Conservation (phyloP, 306 rosid genomes). For the Rubus idaeus region DNA sequence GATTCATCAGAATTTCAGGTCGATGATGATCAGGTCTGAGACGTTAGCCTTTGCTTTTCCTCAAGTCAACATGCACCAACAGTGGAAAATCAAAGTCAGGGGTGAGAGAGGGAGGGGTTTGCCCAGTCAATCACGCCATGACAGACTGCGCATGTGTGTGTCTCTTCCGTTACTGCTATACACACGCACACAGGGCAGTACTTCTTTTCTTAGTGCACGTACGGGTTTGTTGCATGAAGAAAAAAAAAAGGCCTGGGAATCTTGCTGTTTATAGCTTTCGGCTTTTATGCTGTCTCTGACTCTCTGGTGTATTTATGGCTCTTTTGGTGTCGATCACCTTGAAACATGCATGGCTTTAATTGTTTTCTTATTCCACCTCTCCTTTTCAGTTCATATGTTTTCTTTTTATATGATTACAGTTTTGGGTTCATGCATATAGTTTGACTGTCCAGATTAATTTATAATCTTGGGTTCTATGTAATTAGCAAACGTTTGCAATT, state of each 20-base stretch:
- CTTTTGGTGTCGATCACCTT: background rate
- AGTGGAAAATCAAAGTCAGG: background rate
- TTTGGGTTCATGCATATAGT: background rate
- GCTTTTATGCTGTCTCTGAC: background rate
- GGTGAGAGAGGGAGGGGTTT: background rate
- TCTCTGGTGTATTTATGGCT: background rate
- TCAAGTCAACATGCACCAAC: background rate
- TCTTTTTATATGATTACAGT: background rate
- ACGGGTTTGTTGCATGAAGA: background rate
- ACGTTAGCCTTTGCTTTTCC: background rate
- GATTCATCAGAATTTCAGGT: background rate
- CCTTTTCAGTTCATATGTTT: background rate
- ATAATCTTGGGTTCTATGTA: background rate
- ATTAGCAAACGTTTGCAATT: background rate
- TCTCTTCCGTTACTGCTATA: background rate
- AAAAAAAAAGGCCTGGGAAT: too few relatives aligned
- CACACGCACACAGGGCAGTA: background rate
- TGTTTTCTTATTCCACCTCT: background rate
- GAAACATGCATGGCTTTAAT: background rate
- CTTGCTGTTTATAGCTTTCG: slow-evolving; percentile 5
- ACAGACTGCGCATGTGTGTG: background rate
- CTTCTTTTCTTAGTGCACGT: background rate
- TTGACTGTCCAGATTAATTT: background rate
- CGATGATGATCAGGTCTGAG: background rate
- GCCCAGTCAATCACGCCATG: slow-evolving; percentile 24